Percentiles rank a stretch among this genome's conserved stretches.
These are phyloP conservation scores for Pichia gijzeniarum DNA, from an alignment of 805 yeast species.

Conservation along the genomic window DNA sequence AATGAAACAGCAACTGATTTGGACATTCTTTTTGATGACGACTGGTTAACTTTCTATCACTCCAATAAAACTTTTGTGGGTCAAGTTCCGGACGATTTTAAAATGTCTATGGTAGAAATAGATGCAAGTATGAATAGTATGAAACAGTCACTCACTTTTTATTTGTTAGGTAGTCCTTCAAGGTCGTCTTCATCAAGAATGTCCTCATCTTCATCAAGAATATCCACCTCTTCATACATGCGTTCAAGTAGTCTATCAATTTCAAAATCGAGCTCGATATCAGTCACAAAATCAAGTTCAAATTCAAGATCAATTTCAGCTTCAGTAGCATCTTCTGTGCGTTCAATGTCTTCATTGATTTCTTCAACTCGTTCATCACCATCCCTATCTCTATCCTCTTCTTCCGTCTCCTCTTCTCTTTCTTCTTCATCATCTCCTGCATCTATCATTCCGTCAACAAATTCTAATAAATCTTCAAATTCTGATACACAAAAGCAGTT, in stretches of 20 bases:
- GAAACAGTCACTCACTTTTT: constrained; percentile 39
- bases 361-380: constrained; percentile 28
- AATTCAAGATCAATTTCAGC: constrained; percentile 2
- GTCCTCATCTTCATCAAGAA: constrained; percentile 8
- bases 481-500: constrained; percentile 36
- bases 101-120: constrained; percentile 34
- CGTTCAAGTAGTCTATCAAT: too few relatives aligned
- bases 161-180: constrained; percentile 44
- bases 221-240: constrained; percentile 15
- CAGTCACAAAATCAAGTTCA: too few relatives aligned
- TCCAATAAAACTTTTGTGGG: constrained; percentile 67
- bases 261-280: too few relatives aligned
- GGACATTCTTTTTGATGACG: constrained; percentile 36
- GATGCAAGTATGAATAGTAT: constrained; percentile 34
- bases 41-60: constrained; percentile 63
- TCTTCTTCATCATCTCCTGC: constrained; percentile 29
- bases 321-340: constrained; percentile 21
- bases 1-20: constrained; percentile 45
- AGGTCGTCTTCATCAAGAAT: constrained; percentile 20
- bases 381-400: too few relatives aligned
- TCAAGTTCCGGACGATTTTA: constrained; percentile 47
- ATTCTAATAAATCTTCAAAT: constrained; percentile 12
- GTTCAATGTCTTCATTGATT: constrained; percentile 22
- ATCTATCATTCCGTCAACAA: constrained; percentile 13
- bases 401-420: constrained; percentile 27